Conservation (phyloP, 2,329 filamentous ascomycete genomes). For the Coniochaeta sp. region DNA sequence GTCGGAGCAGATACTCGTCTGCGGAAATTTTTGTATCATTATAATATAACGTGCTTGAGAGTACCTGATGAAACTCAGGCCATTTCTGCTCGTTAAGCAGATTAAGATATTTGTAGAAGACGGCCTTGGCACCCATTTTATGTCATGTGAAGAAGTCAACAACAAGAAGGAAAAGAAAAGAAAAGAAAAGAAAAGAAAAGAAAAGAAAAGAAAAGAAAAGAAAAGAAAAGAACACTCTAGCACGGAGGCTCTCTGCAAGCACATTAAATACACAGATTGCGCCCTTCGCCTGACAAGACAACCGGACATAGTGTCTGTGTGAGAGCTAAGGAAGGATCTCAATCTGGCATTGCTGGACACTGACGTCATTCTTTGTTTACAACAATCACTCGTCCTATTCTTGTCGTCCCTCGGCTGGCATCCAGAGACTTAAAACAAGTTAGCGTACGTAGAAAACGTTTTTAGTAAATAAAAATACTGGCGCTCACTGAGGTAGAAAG, state of each 20-base stretch:
- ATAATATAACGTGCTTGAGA: neutral
- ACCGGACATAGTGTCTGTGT: neutral
- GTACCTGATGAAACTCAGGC: neutral
- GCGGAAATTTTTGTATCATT: neutral
- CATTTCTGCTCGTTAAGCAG: neutral
- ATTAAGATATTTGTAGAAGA: neutral
- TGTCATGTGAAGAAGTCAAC: neutral
- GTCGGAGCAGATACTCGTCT: neutral
- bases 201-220: too few species aligned
- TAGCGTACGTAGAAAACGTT: too few species aligned
- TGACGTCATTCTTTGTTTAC: too few species aligned
- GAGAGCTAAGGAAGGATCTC: neutral
- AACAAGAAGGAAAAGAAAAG: neutral
- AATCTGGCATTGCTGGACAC: neutral
- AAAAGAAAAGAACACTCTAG: too few species aligned
- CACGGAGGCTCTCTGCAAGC: too few species aligned
- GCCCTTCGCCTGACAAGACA: neutral
- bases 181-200: too few species aligned
- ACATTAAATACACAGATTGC: neutral
- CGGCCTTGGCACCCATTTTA: neutral
- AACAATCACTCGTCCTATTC: too few species aligned
- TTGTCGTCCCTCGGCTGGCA: too few species aligned
- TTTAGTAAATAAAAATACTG: too few species aligned
- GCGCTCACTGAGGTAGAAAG: too few species aligned
- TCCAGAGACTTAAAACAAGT: too few species aligned